phyloP scores from a whole-genome alignment of 441 rosid genomes.

The Lagerstroemia fauriei region DNA sequence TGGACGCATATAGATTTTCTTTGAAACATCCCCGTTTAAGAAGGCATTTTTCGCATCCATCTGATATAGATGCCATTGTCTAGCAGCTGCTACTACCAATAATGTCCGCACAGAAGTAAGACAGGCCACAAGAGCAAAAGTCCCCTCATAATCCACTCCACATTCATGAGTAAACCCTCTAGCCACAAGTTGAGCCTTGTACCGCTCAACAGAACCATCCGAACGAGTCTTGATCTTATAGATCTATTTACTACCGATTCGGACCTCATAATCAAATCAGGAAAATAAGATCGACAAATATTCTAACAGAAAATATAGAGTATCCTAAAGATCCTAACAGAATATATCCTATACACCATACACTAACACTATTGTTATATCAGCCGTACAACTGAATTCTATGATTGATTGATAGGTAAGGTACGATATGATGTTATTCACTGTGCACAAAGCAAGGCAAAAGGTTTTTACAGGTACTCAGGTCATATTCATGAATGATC shows the following conservation, averaged over 20 bases:
- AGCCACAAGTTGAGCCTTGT: neutral
- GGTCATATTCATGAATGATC: neutral
- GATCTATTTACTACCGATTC: neutral
- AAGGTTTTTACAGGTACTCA: neutral
- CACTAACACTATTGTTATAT: no score
- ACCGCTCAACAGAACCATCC: neutral
- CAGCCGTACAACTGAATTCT: no score
- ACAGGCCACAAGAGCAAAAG: neutral
- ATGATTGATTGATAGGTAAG: no score
- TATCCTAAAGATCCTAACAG: no score
- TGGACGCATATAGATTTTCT: neutral
- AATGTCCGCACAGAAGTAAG: neutral
- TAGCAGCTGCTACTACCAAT: neutral
- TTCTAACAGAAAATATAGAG: no score
- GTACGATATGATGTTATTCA: no score
- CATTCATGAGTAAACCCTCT: neutral
- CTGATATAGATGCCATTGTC: neutral
- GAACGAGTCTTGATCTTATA: conserved; percentile 4
- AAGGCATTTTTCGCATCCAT: conserved; percentile 4
- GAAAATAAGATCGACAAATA: no score
- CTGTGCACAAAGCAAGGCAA: neutral
- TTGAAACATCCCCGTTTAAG: neutral
- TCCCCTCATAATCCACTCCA: neutral
- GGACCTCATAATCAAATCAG: no score
- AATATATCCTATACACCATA: no score